A percentile compares a stretch with the other conserved stretches of the same genome.
Evolutionary conservation across 306 rosid species (phyloP).

Genomic region (Casuarina equisetifolia): DNA sequence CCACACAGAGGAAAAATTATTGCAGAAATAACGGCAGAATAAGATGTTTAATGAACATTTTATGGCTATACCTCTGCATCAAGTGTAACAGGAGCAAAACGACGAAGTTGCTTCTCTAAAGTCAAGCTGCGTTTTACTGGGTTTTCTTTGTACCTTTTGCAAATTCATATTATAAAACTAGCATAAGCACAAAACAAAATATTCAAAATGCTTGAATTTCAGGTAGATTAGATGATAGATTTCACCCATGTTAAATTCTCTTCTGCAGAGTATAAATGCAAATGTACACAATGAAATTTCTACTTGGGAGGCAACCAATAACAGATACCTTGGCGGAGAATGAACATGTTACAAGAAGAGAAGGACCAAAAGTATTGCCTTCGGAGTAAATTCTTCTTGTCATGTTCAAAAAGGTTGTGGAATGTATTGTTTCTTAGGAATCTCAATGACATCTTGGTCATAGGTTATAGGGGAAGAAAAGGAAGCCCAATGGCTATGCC

Average conservation of each 20-base stretch:
- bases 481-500: background rate
- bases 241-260: background rate
- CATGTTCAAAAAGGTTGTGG: background rate
- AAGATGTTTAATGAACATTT: background rate
- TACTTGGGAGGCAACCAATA: background rate
- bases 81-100: constrained; percentile 77
- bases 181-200: constrained; percentile 31
- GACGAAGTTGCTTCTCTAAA: constrained; percentile 72
- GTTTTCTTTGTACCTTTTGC: constrained; percentile 70
- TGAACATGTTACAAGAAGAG: background rate
- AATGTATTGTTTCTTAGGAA: background rate
- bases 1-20: background rate
- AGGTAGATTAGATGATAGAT: background rate
- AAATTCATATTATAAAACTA: constrained; percentile 25
- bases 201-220: background rate
- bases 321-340: background rate
- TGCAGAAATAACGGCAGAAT: background rate
- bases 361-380: background rate
- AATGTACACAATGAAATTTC: background rate
- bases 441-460: background rate
- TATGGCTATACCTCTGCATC: constrained; percentile 59
- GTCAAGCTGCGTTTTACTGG: constrained; percentile 49
- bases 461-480: background rate
- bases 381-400: background rate
- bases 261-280: background rate